phyloP scores from a whole-genome alignment of 2,329 filamentous ascomycete species.

The Scytalidium sp. region DNA sequence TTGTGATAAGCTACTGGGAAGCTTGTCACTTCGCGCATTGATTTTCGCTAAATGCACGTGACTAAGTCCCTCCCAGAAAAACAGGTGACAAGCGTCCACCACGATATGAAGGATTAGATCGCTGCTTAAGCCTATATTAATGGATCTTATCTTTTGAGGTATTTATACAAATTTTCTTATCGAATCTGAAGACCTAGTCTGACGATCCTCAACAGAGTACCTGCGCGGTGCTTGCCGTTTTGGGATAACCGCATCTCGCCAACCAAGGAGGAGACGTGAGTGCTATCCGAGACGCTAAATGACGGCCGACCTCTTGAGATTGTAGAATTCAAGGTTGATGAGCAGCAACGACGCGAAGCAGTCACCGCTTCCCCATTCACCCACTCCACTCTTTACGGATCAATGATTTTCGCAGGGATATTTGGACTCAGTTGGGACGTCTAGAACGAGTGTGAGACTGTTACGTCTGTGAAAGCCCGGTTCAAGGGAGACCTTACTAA shows the following conservation, averaged over 20 bases:
- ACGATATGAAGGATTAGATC: neutral
- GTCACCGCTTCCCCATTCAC: neutral
- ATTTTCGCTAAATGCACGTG: neutral
- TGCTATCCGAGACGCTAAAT: neutral
- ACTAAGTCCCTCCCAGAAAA: neutral
- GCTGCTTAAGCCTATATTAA: neutral
- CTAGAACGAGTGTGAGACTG: neutral
- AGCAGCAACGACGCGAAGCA: neutral
- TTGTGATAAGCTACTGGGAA: neutral
- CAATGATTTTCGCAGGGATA: neutral
- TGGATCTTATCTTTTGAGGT: neutral
- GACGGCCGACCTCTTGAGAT: neutral
- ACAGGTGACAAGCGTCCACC: neutral
- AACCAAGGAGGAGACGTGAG: neutral
- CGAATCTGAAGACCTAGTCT: neutral
- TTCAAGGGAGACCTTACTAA: neutral
- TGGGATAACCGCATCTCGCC: neutral
- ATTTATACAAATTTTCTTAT: neutral
- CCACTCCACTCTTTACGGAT: neutral
- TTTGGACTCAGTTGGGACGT: neutral
- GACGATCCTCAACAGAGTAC: neutral
- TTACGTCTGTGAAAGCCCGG: neutral
- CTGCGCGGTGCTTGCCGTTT: neutral
- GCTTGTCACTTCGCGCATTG: neutral
- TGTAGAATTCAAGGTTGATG: neutral